Percentiles rank a stretch among this genome's conserved stretches.
These are phyloP conservation scores for Dendrobium nobile DNA, from an alignment of 106 monocot genomes.

Conservation along the genomic window DNA sequence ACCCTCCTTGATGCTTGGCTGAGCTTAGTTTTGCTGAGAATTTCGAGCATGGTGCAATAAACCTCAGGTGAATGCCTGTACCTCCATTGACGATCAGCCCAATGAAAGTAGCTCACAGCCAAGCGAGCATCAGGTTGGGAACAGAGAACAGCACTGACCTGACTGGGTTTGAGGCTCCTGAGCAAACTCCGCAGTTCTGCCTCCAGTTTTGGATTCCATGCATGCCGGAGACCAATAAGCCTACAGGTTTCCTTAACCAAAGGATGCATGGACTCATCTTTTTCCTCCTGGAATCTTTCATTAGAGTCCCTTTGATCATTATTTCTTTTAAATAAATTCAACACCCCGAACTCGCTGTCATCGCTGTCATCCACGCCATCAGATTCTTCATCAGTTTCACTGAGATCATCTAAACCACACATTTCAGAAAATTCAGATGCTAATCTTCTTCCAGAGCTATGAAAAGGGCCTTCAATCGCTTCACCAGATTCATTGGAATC, in stretches of 20 bases:
- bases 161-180: constrained; percentile 43
- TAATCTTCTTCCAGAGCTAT: background rate
- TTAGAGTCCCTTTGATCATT: background rate
- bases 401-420: constrained; percentile 6
- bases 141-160: constrained; percentile 57
- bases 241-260: constrained; percentile 67
- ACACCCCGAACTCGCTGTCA: constrained; percentile 11
- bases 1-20: constrained; percentile 51
- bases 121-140: constrained; percentile 49
- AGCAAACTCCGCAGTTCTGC: constrained; percentile 49
- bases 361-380: constrained; percentile 8
- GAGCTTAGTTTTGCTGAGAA: constrained; percentile 72
- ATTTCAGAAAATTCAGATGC: constrained; percentile 6
- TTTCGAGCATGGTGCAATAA: constrained; percentile 60
- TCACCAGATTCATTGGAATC: background rate
- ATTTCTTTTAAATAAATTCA: constrained; percentile 19
- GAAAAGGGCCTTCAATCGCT: background rate
- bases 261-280: constrained; percentile 39
- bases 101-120: constrained; percentile 72
- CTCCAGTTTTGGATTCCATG: constrained; percentile 67
- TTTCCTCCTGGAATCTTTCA: constrained; percentile 13
- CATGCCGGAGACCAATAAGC: constrained; percentile 49
- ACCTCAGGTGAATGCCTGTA: constrained; percentile 73
- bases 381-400: constrained; percentile 15
- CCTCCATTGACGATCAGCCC: constrained; percentile 91